Conservation (phyloP, 2,329 filamentous ascomycete species). For the Ophiostoma sp. region DNA sequence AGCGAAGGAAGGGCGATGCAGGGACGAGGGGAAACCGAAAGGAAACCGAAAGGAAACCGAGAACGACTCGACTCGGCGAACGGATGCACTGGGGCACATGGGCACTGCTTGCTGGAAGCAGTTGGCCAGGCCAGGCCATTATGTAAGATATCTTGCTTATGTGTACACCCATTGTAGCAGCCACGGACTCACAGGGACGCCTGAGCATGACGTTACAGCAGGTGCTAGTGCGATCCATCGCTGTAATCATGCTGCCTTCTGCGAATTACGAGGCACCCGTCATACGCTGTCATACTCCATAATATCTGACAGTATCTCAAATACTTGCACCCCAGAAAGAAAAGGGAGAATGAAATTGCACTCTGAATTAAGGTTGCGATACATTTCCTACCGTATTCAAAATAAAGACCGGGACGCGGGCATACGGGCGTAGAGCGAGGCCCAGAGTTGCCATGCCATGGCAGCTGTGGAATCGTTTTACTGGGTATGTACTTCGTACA, state of each 20-base stretch:
- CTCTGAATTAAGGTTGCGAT: no score
- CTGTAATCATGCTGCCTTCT: neutral
- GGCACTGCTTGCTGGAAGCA: no score
- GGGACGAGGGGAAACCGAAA: neutral
- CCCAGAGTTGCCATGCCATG: neutral
- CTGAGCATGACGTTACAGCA: neutral
- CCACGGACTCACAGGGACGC: no score
- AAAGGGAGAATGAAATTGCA: no score
- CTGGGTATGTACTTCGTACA: no score
- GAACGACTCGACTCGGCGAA: no score
- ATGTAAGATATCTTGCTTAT: no score
- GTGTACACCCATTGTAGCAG: no score
- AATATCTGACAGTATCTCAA: neutral
- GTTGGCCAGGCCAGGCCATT: no score
- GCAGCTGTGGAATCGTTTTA: neutral
- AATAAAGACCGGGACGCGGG: no score
- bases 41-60: neutral
- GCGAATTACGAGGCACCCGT: neutral
- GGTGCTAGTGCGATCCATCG: neutral
- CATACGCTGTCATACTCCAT: neutral
- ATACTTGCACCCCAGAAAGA: neutral
- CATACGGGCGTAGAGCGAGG: neutral
- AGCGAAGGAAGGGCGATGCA: neutral
- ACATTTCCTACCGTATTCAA: no score
- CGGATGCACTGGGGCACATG: no score